Evolutionary conservation across 2,329 filamentous ascomycete species (phyloP), one percentile per base, ranked within the genome.

Genomic region (Pseudogymnoascus sp.): DNA sequence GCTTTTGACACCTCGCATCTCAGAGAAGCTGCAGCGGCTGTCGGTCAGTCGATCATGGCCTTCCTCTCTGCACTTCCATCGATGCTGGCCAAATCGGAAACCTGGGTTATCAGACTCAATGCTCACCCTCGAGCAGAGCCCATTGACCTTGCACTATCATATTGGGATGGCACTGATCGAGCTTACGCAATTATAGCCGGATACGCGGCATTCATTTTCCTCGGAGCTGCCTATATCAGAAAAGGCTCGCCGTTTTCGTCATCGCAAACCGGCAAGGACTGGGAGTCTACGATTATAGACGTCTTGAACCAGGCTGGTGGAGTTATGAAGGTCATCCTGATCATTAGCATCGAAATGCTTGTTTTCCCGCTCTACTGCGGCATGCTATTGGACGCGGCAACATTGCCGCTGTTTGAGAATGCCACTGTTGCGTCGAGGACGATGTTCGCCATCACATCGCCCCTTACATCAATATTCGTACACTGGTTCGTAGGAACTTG

Each of bases 401-500:
- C 97, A 60, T 81, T 99, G 14, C 95, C 95, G 0, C 82, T 99
- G 0, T 99, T 99, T 73, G 89, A 91, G 67, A 82, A 87, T 66
- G 88, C 91, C 0, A 93, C 89, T 0, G 76, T 97, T 61, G 82
- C 83, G 67, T 91, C 90, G 6, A 86, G 95, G 21, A 78, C 96
- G 61, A 78, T 86, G 3, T 99, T 96, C 71, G 91, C 91, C 1
- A 79, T 85, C 62, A 82, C 86, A 65, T 91, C 89, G 65, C 95
- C 95, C 0, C 83, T 93, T 68, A 97, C 92, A 0, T 96, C 93
- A 12, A 85, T 96, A 12, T 99, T 99, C 74, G 89, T 97, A 61
- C 95, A 99, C 75, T 99, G 95, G 95, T 99, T 99, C 72, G 89
- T 97, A 63, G 95, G 95, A 59, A 99, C 95, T 3, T 96, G 93